Percentiles rank a stretch among this genome's conserved stretches.
Conservation (phyloP, 2,329 filamentous ascomycete genomes). For the Ceratocystis variospora region DNA sequence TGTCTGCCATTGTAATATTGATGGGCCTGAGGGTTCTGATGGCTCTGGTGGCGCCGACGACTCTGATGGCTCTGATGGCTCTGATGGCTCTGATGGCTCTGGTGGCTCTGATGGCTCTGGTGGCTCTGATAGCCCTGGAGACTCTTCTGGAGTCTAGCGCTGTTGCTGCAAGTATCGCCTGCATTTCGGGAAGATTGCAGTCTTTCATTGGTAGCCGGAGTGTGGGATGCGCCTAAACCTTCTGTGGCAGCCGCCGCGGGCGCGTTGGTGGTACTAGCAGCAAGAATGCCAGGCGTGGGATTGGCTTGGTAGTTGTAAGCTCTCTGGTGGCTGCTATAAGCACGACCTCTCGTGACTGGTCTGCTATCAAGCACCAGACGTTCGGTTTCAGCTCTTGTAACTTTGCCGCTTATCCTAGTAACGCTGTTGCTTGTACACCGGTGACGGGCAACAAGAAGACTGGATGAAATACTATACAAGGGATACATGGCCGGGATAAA, state of each 20-base stretch:
- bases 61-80: neutral
- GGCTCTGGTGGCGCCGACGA: neutral
- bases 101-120: neutral
- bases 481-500: neutral
- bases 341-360: neutral
- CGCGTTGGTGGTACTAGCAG: neutral
- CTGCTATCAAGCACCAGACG: neutral
- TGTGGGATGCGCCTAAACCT: neutral
- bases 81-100: neutral
- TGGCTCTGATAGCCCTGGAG: neutral
- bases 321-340: too few relatives aligned
- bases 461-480: neutral
- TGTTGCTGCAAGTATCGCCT: neutral
- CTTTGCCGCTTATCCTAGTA: neutral
- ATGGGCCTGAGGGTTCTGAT: neutral
- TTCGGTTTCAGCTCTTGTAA: neutral
- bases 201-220: neutral
- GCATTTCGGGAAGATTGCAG: neutral
- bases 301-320: neutral
- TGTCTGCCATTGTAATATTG: neutral
- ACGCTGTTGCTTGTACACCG: neutral
- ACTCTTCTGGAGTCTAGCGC: neutral
- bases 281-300: neutral
- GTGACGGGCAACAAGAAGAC: neutral
- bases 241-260: neutral